Percentiles rank a stretch among this genome's conserved stretches.
Conservation (phyloP, 2,329 filamentous ascomycete species). For the Cladosporium sp. region DNA sequence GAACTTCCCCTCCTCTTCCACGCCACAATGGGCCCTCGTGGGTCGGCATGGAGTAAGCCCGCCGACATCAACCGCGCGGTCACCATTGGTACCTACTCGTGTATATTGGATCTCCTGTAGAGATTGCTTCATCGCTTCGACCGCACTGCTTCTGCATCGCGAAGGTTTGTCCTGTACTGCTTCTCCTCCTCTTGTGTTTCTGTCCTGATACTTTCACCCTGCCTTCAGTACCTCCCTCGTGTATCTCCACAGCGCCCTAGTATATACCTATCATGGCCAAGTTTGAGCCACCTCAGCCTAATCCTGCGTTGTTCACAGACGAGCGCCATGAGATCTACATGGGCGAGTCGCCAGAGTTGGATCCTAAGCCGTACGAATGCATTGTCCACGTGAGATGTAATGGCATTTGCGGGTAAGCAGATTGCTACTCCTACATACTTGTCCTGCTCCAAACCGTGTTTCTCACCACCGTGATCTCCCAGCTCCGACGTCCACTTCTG, state of each 20-base stretch:
- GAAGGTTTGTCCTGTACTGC: conserved; percentile 10
- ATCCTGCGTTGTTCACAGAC: conserved; percentile 34
- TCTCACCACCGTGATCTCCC: neutral
- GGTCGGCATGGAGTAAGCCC: conserved; percentile 11
- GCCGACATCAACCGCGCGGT: neutral
- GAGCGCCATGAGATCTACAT: conserved; percentile 35
- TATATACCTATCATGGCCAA: conserved; percentile 4
- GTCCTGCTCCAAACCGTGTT: neutral
- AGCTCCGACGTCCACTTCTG: conserved; percentile 36
- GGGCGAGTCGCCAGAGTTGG: conserved; percentile 30
- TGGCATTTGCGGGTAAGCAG: conserved; percentile 34
- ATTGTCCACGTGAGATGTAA: conserved; percentile 35
- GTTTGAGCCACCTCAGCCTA: conserved; percentile 25
- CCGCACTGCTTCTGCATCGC: neutral
- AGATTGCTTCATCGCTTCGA: neutral
- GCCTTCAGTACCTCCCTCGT: neutral
- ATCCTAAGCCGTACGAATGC: conserved; percentile 32
- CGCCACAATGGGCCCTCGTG: conserved; percentile 6
- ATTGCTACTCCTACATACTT: neutral
- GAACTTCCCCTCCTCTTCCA: conserved; percentile 3
- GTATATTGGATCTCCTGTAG: neutral
- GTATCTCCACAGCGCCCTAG: neutral
- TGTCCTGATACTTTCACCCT: neutral
- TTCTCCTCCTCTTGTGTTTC: neutral
- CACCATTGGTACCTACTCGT: neutral